A percentile compares a stretch with the other conserved stretches of the same genome.
Evolutionary conservation across 1,284 basidiomycete genomes (phyloP).

Genomic region (Austroboletus novae-zelandiae): DNA sequence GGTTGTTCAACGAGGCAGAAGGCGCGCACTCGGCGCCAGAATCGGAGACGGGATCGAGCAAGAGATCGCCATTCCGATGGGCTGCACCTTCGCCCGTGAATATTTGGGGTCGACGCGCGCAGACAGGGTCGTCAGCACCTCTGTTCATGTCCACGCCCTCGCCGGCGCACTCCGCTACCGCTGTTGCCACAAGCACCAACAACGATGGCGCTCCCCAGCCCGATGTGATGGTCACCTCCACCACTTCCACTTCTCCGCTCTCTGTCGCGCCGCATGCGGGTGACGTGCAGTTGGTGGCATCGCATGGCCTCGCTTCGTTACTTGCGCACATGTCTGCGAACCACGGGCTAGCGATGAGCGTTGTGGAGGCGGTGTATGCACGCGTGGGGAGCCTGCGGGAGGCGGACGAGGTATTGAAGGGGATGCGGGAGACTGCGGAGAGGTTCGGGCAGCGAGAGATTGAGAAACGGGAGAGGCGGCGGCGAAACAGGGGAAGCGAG

Average conservation of each 20-base stretch:
- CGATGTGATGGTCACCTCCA: not conserved
- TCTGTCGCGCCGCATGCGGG: constrained; percentile 6
- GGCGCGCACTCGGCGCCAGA: not conserved
- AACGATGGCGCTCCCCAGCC: not conserved
- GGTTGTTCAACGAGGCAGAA: not conserved
- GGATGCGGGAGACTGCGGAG: constrained; percentile 29
- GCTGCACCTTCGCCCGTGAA: not conserved
- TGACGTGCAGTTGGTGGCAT: constrained; percentile 16
- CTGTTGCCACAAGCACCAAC: not conserved
- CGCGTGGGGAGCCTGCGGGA: constrained; percentile 18
- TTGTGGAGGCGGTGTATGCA: constrained; percentile 27
- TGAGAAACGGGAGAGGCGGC: not conserved
- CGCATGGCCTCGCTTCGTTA: constrained; percentile 22
- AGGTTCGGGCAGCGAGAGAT: constrained; percentile 17
- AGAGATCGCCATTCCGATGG: constrained; percentile 4
- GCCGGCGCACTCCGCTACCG: not conserved
- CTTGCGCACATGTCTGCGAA: constrained; percentile 26
- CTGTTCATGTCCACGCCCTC: constrained; percentile 3
- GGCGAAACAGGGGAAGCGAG: not conserved
- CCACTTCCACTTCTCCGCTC: not conserved
- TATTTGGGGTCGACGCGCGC: not conserved
- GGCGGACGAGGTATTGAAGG: constrained; percentile 25
- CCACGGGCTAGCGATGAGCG: constrained; percentile 18
- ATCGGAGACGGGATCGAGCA: not conserved
- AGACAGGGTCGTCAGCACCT: constrained; percentile 2